Conservation (phyloP, 306 rosid species). For the Begonia fuchsioides region DNA sequence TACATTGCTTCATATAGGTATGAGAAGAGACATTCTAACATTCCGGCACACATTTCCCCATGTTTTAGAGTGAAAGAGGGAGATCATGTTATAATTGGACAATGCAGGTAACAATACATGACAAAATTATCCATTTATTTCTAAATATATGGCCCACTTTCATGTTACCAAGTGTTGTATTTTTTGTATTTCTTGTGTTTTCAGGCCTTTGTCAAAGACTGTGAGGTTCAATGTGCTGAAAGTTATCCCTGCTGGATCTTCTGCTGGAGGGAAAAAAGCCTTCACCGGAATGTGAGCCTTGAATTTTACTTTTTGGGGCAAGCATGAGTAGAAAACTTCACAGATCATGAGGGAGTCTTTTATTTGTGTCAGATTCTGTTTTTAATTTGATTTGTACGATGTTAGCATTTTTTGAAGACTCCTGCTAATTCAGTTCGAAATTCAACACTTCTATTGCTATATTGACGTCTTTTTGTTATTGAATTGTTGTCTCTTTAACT, state of each 20-base stretch:
- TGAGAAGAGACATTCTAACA: conserved; percentile 67
- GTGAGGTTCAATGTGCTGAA: conserved; percentile 68
- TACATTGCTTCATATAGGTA: conserved; percentile 21
- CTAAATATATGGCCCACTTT: too few relatives aligned
- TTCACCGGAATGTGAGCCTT: conserved; percentile 44
- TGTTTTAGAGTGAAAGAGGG: conserved; percentile 82
- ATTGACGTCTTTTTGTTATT: too few relatives aligned
- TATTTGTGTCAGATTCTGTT: too few relatives aligned
- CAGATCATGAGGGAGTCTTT: too few relatives aligned
- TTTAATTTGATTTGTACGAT: too few relatives aligned
- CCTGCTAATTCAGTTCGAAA: too few relatives aligned
- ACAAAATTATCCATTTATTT: too few relatives aligned
- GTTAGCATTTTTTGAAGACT: too few relatives aligned
- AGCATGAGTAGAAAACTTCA: conserved; percentile 1
- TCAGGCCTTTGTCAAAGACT: conserved; percentile 65
- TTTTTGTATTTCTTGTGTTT: not conserved
- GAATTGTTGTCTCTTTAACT: too few relatives aligned
- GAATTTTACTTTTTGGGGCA: conserved; percentile 2
- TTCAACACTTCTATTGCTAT: too few relatives aligned
- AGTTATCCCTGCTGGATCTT: conserved; percentile 61
- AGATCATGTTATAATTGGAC: conserved; percentile 59
- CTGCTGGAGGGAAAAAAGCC: conserved; percentile 53
- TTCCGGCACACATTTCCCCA: conserved; percentile 55
- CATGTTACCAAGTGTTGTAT: too few relatives aligned
- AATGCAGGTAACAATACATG: conserved; percentile 48